Base-by-base conservation (phyloP, 805 yeast species). In the Saccharomycopsis sp. region DNA sequence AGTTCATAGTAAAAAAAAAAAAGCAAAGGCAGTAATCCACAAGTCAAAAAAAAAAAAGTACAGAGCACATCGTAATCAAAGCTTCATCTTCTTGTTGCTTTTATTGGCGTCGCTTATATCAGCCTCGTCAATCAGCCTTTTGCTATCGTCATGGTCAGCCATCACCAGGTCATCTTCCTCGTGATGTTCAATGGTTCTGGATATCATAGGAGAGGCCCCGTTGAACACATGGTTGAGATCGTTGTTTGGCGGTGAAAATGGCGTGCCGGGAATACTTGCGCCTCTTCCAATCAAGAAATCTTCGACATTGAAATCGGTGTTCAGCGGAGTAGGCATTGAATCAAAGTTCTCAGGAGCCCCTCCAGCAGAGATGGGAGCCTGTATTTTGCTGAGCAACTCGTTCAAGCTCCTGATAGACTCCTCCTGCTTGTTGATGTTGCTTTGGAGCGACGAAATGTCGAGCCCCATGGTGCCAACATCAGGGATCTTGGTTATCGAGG, bases 271-370 rank as follows among this genome's bases (percentile, higher is more conserved):
- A 29, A 29, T 12, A 29, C 37, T 29, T 29, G 9, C 37, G 37
- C 37, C 37, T 29, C 37, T 5, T 5, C 37, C 37, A 29, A 20
- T 29, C 20, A 60, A 52, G 53, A 57, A 58, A 41, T 60, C 59
- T 50, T 60, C 59, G 51, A 60, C 58, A 51, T 57, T 53, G 34
- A 60, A 60, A 41, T 57, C 55, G n/a, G 24, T 18, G 34, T 24
- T 20, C 16, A 23, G 5, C 5, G n/a, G 14, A 2, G n/a, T 37
- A 20, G 48, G 48, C 12, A n/a, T 56, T 15, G 46, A 34, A 15
- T 34, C 34, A 18, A 48, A 24, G 12, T 18, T n/a, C 3, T 47
- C 41, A n/a, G 60, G 23, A 3, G 21, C 7, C 12, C 24, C 47
- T 14, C 23, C 44, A 29, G 51, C 57, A 44, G 53, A 40, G n/a